Conservation (phyloP, 2,329 filamentous ascomycete species). For the Fusarium luffae region DNA sequence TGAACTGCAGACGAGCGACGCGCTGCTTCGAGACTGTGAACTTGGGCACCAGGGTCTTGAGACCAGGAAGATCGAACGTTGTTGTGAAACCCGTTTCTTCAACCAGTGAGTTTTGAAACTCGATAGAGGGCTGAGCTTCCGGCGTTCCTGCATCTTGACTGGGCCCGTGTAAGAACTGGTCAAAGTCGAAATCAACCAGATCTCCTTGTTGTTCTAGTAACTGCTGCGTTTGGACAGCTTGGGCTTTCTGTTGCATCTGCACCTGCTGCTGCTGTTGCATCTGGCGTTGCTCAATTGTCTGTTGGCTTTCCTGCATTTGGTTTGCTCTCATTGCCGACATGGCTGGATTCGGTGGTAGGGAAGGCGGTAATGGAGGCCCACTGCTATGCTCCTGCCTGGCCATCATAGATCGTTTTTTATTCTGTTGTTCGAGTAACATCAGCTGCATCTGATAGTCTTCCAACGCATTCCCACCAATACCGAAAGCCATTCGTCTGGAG, state of each 20-base stretch:
- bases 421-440: slow-evolving; percentile 87
- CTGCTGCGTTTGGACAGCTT: slow-evolving; percentile 9
- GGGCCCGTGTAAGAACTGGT: slow-evolving; percentile 39
- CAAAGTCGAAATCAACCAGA: slow-evolving; percentile 2
- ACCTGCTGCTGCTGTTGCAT: slow-evolving; percentile 1
- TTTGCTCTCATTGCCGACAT: too few species aligned
- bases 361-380: neutral
- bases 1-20: slow-evolving; percentile 65
- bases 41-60: slow-evolving; percentile 66
- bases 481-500: slow-evolving; percentile 21
- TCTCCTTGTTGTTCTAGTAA: neutral
- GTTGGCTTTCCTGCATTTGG: neutral
- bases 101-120: slow-evolving; percentile 61
- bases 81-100: slow-evolving; percentile 70
- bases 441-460: slow-evolving; percentile 86
- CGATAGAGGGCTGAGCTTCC: slow-evolving; percentile 47
- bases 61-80: slow-evolving; percentile 69
- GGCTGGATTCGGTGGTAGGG: slow-evolving; percentile 1
- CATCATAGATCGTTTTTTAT: slow-evolving; percentile 87
- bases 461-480: neutral
- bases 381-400: slow-evolving; percentile 77
- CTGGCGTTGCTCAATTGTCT: neutral
- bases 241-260: neutral
- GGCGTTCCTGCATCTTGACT: slow-evolving; percentile 52
- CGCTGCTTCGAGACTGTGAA: slow-evolving; percentile 66